These are phyloP conservation scores for Silene uniflora DNA, from an alignment of 148 eudicot species.

Conservation along the genomic window DNA sequence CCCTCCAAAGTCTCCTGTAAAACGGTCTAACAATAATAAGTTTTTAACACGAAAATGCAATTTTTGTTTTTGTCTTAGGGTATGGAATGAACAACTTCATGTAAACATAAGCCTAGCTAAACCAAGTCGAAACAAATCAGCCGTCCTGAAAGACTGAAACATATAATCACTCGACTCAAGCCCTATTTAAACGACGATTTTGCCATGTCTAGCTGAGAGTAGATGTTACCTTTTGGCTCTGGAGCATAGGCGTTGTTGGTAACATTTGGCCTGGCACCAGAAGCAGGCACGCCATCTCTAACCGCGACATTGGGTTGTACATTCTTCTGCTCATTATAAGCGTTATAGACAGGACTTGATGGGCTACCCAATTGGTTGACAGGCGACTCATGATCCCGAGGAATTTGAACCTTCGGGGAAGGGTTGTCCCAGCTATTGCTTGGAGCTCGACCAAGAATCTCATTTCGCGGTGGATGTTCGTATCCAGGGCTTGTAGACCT, in stretches of 20 bases:
- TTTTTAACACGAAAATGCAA: too few species aligned
- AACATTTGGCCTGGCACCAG: not conserved
- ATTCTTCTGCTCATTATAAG: not conserved
- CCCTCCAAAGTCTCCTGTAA: slow-evolving; percentile 4
- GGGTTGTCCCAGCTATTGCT: not conserved
- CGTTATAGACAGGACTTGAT: not conserved
- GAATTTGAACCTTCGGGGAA: not conserved
- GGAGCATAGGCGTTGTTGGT: not conserved
- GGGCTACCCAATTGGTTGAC: not conserved
- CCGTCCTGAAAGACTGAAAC: too few species aligned
- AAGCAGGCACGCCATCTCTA: not conserved
- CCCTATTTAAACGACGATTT: too few species aligned
- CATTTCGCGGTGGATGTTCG: not conserved
- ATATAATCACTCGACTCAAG: too few species aligned
- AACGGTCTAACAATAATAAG: not conserved
- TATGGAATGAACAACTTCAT: too few species aligned
- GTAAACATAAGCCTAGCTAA: too few species aligned
- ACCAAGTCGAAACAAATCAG: too few species aligned
- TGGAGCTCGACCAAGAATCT: not conserved
- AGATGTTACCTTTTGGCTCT: not conserved
- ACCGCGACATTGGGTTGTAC: not conserved
- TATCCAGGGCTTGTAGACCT: not conserved
- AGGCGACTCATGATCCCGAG: not conserved
- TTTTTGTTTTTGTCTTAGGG: too few species aligned
- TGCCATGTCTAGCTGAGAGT: not conserved